Conservation (phyloP, 371 early-diverging fungal species). For the Mucor racemosus region DNA sequence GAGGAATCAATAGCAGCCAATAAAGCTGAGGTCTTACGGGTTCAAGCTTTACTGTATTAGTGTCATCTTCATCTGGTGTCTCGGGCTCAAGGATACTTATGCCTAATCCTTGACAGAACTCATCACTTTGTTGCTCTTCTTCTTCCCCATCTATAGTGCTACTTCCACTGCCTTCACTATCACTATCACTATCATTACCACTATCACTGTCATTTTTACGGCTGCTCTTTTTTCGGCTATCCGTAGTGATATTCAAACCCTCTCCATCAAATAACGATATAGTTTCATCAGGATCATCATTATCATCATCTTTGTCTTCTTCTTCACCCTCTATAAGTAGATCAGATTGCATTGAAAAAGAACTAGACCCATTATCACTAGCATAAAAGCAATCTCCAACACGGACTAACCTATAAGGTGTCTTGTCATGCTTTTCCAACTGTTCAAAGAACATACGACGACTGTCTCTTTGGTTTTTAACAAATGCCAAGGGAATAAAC, state of each 20-base stretch:
- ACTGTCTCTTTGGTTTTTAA: constrained; percentile 53
- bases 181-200: not conserved
- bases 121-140: constrained; percentile 33
- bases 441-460: constrained; percentile 65
- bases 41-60: not conserved
- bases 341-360: not conserved
- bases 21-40: constrained; percentile 45
- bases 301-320: not conserved
- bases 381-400: constrained; percentile 69
- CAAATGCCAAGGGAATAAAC: constrained; percentile 66
- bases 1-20: constrained; percentile 73
- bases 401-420: constrained; percentile 57
- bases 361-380: constrained; percentile 43
- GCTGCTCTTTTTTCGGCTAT: not conserved
- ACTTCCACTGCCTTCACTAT: not conserved
- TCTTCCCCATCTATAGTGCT: not conserved
- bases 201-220: not conserved
- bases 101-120: constrained; percentile 53
- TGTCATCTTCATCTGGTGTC: constrained; percentile 27
- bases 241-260: constrained; percentile 25
- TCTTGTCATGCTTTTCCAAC: constrained; percentile 51
- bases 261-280: constrained; percentile 16
- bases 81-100: constrained; percentile 48
- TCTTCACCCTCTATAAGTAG: not conserved
- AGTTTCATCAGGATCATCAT: not conserved